Base-by-base conservation (phyloP, 78 protist genomes). In the Dictyostelium capitatum region DNA sequence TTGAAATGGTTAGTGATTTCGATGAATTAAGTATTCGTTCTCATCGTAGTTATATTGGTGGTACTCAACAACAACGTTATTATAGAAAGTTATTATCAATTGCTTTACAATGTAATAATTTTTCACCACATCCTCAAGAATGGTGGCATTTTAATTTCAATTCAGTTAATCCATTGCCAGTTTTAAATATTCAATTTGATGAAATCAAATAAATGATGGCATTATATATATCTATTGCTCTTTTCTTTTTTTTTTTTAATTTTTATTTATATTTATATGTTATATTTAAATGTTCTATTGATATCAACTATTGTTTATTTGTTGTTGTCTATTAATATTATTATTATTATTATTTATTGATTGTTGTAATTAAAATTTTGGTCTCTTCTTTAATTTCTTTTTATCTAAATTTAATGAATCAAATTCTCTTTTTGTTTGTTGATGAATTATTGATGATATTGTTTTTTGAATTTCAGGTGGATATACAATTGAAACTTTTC, bases 121-220 rank as follows among this genome's bases (percentile, higher is more conserved):
- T 87, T 43, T 10, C 5, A 32, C 93, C 93, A 1, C 32, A 87
- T 64, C 41, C 23, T 48, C 30, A 57, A 30, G 93, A 87, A 87
- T 87, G 93, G 93, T 87, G 93, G 93, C 93, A 87, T 65, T 87
- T 77, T 30, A 84, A 87, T 51, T 77, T 51, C n/a, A 20, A 19
- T 1, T 37, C 59, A 25, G 56, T 20, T 2, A 56, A 64, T 15
- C 72, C 23, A 9, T 73, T 87, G 1, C 69, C 72, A 43, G 93
- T 87, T 28, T 51, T 87, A 56, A 87, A 87, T 50, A 41, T 87
- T n/a, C 83, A 69, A 57, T 77, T 87, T 28, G 43, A 87, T 11
- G n/a, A 87, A 51, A 81, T 81, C 32, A 47, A 81, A 37, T 64
- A 56, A 79, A 25, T n/a, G n/a, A n/a, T n/a, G n/a, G n/a, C n/a